Evolutionary conservation across 2,329 filamentous ascomycete species (phyloP), one percentile per base, ranked within the genome.

Genomic region (Cladosporium oxysporum): DNA sequence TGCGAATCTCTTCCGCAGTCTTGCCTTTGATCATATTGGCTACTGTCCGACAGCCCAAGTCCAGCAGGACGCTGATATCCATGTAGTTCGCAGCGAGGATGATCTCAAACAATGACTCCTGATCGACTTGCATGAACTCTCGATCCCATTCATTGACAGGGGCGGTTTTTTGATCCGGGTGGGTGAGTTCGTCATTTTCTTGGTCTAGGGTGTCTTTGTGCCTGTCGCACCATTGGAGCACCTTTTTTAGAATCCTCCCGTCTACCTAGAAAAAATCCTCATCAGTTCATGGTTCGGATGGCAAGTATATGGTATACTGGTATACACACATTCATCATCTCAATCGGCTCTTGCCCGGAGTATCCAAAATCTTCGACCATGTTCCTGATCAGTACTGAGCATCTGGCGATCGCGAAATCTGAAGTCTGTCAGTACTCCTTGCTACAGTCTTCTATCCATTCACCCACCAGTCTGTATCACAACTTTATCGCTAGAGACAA

Each of bases 21-120:
- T 99, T 99, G 83, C 95, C 95, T 91, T 99, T 99, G 85, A 99
- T 99, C 95, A 99, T 99, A 83, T 99, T 99, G 69, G 95, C 95
- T 18, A 99, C 95, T 0, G 95, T 99, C 87, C 99, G 98, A 88
- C 95, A 99, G 69, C 95, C 95, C 67, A 98, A 94, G 71, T 99
- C 95, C 31, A 99, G 89, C 1, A 99, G 90, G 1, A 93, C 91
- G 87, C 98, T 99, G 84, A 99, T 99, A 73, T 99, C 95, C 67
- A 99, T 90, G 80, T 98, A 99, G 85, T 99, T 99, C 74, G 94
- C 92, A 3, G 95, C 95, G 31, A 99, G 86, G 73, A 99, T 99
- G 76, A 99, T 98, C 84, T 99, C 95, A 72, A 99, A 99, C 1
- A 99, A 87, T 95, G 99, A 98, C 82, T 99, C 95, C 78, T 99